Evolutionary conservation across 2,329 filamentous ascomycete genomes (phyloP).

Genomic region (Basipetospora sp.): DNA sequence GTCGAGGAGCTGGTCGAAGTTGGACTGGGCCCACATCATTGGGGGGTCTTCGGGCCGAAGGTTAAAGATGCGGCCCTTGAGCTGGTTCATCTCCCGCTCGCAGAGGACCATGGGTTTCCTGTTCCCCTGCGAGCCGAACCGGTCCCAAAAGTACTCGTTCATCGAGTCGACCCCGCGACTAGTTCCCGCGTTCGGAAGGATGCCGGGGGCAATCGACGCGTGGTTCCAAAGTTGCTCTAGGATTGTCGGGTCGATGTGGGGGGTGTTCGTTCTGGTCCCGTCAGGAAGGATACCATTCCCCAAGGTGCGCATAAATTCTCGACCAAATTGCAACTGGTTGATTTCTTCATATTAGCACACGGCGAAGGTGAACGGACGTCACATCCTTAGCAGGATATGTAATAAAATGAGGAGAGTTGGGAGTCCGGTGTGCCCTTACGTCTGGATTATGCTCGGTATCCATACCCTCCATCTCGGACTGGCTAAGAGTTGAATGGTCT

Average conservation of each 20-base stretch:
- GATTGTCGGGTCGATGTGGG: not conserved
- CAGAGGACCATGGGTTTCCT: not conserved
- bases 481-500: not conserved
- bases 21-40: no score
- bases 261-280: not conserved
- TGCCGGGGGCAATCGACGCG: not conserved
- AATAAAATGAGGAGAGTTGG: no score
- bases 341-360: no score
- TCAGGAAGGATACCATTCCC: not conserved
- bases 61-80: slow-evolving; percentile 4
- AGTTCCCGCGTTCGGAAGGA: not conserved
- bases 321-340: not conserved
- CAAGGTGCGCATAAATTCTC: slow-evolving; percentile 1
- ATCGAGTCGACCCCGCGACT: not conserved
- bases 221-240: not conserved
- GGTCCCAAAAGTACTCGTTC: slow-evolving; percentile 1
- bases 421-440: no score
- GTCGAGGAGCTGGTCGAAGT: not conserved
- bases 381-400: no score
- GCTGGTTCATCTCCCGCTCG: slow-evolving; percentile 3
- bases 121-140: slow-evolving; percentile 4
- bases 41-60: not conserved
- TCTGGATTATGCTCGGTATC: slow-evolving; percentile 6
- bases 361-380: no score
- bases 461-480: not conserved